Percentiles rank a stretch among this genome's conserved stretches.
These are phyloP conservation scores for Taiwanofungus camphoratus DNA, from an alignment of 1,284 basidiomycete species.

Conservation along the genomic window DNA sequence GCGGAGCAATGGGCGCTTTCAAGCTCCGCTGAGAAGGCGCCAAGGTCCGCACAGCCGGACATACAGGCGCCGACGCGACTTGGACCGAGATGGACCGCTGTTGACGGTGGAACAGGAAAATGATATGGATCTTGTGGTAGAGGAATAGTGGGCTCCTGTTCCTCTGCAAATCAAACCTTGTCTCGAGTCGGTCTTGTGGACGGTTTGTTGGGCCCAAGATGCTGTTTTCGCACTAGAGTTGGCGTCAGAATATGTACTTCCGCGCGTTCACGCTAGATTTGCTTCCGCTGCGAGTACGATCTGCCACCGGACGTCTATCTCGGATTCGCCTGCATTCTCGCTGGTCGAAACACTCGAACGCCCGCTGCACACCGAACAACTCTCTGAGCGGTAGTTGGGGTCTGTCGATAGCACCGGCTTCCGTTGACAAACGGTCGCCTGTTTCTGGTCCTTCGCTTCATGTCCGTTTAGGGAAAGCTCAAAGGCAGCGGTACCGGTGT, in stretches of 20 bases:
- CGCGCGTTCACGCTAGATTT: slow-evolving; percentile 17
- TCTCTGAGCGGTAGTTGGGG: neutral
- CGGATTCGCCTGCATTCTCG: neutral
- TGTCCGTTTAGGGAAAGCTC: slow-evolving; percentile 19
- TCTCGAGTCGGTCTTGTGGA: neutral
- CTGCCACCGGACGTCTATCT: slow-evolving; percentile 8
- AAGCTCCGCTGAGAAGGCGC: slow-evolving; percentile 6
- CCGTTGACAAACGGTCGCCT: slow-evolving; percentile 11
- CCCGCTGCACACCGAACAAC: neutral
- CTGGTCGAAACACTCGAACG: neutral
- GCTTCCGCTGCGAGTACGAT: slow-evolving; percentile 18
- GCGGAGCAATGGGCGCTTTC: slow-evolving; percentile 3
- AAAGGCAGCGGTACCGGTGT: slow-evolving; percentile 18
- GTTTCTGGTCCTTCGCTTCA: slow-evolving; percentile 10
- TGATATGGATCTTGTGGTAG: too few species aligned
- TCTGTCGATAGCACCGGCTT: neutral
- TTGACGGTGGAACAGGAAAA: too few species aligned
- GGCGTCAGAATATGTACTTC: slow-evolving; percentile 8
- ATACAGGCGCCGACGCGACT: neutral
- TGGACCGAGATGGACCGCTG: neutral
- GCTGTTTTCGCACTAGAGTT: slow-evolving; percentile 7
- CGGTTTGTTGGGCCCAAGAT: slow-evolving; percentile 13
- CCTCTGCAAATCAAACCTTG: neutral
- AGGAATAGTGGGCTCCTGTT: too few species aligned
- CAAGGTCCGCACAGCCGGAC: slow-evolving; percentile 2